Evolutionary conservation across 352 stramenopile species (phyloP), one percentile per base, ranked within the genome.

Genomic region (Pythium vanterpoolii): DNA sequence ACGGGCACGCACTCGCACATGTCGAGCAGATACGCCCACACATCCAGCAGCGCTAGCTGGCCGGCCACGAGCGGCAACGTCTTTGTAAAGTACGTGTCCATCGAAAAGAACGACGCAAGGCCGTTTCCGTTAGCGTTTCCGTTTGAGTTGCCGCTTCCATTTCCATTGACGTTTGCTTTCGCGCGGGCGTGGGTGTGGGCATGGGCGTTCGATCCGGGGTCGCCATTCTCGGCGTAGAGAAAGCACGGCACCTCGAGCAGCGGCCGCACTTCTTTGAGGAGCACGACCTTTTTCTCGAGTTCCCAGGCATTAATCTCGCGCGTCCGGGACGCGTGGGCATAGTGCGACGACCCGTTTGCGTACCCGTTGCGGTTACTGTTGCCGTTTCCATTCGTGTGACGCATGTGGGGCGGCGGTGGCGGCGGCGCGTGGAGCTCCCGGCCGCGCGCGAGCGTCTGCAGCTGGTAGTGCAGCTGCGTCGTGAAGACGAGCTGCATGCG

Each of bases 1-100:
- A 87, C 71, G 1, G 85, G 79, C 40, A 95, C 79, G 27, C 79
- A 70, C 31, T 95, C 83, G 40, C 82, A 82, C 77, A 91, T 89
- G 60, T 95, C 83, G 69, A 95, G 79, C 27, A 91, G 62, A 54
- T 90, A 93, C 47, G 81, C 76, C 79, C 83, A 93, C 24, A 93
- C 62, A 39, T 92, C 82, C 19, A 95, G 70, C 55, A 95, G 65
- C 46, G 81, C 74, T 1, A 70, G 80, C 61, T 95, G 85, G 10
- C 85, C 85, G 13, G 78, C 68, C 11, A 73, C 69, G 19, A 94
- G 62, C 21, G 83, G 71, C 39, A 95, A 55, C 47, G 86, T 87
- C 64, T 90, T 90, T 64, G 83, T 77, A 65, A 87, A 88, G 63
- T 88, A 89, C 47, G 76, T 69, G 63, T 88, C 76, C 52, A 73